Conservation (phyloP, 345 rosid genomes). For the Eucalyptus erythrocorys region DNA sequence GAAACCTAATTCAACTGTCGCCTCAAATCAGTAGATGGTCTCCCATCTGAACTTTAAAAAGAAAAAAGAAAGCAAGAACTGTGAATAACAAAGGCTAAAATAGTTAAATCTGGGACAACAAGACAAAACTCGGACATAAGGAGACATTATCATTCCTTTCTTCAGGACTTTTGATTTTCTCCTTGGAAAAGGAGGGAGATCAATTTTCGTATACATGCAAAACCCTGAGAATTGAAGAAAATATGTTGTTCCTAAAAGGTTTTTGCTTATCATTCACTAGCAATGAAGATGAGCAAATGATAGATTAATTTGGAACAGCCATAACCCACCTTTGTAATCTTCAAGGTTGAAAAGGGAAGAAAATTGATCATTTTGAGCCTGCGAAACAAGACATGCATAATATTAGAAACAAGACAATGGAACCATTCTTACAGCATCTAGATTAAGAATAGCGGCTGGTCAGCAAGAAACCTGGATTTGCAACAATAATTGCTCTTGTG, state of each 20-base stretch:
- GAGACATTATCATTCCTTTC: not conserved
- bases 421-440: not conserved
- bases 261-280: not conserved
- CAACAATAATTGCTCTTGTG: constrained; percentile 77
- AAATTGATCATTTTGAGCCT: constrained; percentile 93
- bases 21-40: not conserved
- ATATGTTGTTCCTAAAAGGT: not conserved
- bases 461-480: constrained; percentile 73
- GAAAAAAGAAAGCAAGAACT: not conserved
- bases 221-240: not conserved
- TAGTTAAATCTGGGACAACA: not conserved
- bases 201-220: not conserved
- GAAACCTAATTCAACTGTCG: not conserved
- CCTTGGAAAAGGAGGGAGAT: not conserved
- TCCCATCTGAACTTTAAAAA: not conserved
- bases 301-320: not conserved
- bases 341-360: constrained; percentile 74
- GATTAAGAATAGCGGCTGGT: not conserved
- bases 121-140: not conserved
- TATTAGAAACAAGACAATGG: not conserved
- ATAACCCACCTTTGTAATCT: constrained; percentile 78
- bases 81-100: not conserved
- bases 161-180: not conserved
- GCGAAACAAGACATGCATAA: constrained; percentile 3
- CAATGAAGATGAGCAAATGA: not conserved